These are phyloP conservation scores for Aspergillus olivimuriae DNA, from an alignment of 495 filamentous ascomycete genomes.

Conservation along the genomic window DNA sequence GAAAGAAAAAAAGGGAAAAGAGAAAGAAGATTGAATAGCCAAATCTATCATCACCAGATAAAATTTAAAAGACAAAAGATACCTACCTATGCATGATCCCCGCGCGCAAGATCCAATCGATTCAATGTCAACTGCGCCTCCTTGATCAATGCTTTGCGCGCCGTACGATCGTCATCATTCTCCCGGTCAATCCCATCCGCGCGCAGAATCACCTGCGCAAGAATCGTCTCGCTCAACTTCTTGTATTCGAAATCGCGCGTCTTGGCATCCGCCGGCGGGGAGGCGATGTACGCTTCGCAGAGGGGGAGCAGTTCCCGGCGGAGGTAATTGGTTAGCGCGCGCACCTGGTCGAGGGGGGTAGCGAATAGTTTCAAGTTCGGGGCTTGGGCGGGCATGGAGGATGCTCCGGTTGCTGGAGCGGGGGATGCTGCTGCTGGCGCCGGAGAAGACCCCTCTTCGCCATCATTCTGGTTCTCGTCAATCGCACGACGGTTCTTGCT, in stretches of 20 bases:
- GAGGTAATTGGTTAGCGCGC: conserved; percentile 60
- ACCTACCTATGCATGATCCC: conserved; percentile 9
- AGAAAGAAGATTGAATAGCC: too few relatives aligned
- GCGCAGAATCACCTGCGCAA: conserved; percentile 79
- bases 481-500: conserved; percentile 13
- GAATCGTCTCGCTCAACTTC: conserved; percentile 73
- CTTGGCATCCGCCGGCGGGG: conserved; percentile 64
- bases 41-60: background rate
- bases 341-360: conserved; percentile 63
- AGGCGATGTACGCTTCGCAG: conserved; percentile 54
- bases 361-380: conserved; percentile 32
- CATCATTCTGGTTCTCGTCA: too few relatives aligned
- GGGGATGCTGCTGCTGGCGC: too few relatives aligned
- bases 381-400: conserved; percentile 21
- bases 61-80: background rate
- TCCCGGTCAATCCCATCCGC: conserved; percentile 76
- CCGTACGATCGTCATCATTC: conserved; percentile 55
- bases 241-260: conserved; percentile 72
- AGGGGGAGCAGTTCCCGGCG: conserved; percentile 59
- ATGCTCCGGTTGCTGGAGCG: too few relatives aligned
- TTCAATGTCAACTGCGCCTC: conserved; percentile 63
- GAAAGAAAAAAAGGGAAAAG: too few relatives aligned
- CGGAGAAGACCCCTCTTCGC: too few relatives aligned
- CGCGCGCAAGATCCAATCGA: conserved; percentile 48
- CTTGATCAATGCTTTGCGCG: conserved; percentile 68